phyloP scores from a whole-genome alignment of 345 rosid genomes.

The Gossypium raimondii region DNA sequence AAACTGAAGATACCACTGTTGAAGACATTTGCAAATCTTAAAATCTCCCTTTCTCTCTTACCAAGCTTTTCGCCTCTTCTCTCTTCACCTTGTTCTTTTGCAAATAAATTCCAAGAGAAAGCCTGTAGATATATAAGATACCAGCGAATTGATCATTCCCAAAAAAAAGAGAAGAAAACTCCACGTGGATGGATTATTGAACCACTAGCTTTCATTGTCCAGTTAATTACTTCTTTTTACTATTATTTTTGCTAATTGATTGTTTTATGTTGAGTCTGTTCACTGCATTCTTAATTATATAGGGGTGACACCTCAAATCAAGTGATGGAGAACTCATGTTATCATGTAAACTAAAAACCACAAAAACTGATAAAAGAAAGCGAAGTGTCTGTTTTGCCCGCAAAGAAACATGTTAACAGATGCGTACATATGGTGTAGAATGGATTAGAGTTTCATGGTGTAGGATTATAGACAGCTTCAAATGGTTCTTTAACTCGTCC shows the following conservation, averaged over 20 bases:
- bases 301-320: background rate
- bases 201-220: constrained; percentile 3
- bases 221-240: background rate
- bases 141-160: too few relatives aligned
- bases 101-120: background rate
- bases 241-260: background rate
- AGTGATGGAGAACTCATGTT: background rate
- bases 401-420: background rate
- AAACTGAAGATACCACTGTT: constrained; percentile 20
- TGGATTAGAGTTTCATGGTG: background rate
- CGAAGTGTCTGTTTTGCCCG: background rate
- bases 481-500: background rate
- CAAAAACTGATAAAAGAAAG: background rate
- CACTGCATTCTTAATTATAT: background rate
- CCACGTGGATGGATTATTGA: background rate
- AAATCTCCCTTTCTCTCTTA: background rate
- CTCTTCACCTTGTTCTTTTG: constrained; percentile 7
- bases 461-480: background rate
- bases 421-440: background rate
- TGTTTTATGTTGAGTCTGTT: background rate
- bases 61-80: background rate
- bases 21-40: constrained; percentile 20
- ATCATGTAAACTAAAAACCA: background rate
- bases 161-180: too few relatives aligned
- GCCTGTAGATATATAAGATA: background rate